Percentiles rank a stretch among this genome's conserved stretches.
phyloP scores from a whole-genome alignment of 352 stramenopile genomes.

The Plasmopara viticola region DNA sequence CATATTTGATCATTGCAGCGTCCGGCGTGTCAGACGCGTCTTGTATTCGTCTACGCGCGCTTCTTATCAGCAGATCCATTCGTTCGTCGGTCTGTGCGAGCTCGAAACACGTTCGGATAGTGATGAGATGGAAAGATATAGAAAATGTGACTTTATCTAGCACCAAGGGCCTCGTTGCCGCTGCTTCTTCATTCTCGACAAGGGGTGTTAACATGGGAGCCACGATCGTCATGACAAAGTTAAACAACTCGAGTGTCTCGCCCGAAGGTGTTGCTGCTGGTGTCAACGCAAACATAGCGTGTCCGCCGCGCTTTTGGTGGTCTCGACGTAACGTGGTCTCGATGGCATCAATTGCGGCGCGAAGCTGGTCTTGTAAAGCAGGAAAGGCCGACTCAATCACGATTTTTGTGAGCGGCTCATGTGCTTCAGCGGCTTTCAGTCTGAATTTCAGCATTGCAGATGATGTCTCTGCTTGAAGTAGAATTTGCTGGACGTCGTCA shows the following conservation, averaged over 20 bases:
- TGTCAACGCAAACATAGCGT: constrained; percentile 4
- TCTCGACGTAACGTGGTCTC: constrained; percentile 7
- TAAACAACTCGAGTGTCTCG: constrained; percentile 23
- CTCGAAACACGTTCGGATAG: constrained; percentile 25
- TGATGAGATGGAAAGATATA: constrained; percentile 27
- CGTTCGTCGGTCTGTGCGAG: constrained; percentile 13
- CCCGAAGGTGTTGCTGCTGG: constrained; percentile 1
- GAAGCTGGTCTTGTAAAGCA: constrained; percentile 23
- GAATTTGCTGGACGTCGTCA: constrained; percentile 22
- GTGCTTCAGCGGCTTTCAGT: constrained; percentile 15
- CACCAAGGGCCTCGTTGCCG: neutral
- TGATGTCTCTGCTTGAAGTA: constrained; percentile 40
- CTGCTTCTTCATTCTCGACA: constrained; percentile 1
- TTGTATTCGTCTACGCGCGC: constrained; percentile 13
- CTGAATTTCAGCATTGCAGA: constrained; percentile 28
- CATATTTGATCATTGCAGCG: constrained; percentile 7
- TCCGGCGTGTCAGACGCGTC: constrained; percentile 1
- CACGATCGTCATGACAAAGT: constrained; percentile 31
- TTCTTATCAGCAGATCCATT: constrained; percentile 19
- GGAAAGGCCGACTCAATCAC: constrained; percentile 27
- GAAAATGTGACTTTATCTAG: constrained; percentile 17
- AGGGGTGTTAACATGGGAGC: constrained; percentile 20
- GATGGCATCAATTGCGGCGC: constrained; percentile 36
- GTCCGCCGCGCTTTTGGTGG: constrained; percentile 6
- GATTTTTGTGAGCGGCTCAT: constrained; percentile 21